These are phyloP conservation scores for Xylaria sp. DNA, from an alignment of 2,329 filamentous ascomycete species.

Conservation along the genomic window DNA sequence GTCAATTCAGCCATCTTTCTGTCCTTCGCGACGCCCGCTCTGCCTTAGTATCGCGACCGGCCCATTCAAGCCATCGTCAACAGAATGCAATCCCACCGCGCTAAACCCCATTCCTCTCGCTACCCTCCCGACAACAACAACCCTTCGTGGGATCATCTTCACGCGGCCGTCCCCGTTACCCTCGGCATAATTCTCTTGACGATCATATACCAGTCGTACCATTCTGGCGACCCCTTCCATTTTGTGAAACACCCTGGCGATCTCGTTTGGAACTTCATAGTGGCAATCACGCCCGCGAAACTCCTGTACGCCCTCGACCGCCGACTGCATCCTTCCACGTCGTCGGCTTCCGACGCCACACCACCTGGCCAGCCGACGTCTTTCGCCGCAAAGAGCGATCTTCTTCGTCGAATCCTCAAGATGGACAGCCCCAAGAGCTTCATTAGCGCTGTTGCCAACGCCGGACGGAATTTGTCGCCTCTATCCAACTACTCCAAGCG, in stretches of 20 bases:
- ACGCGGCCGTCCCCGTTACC: conserved; percentile 35
- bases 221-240: conserved; percentile 26
- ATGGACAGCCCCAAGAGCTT: conserved; percentile 49
- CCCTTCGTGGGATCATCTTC: conserved; percentile 32
- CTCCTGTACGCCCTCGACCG: conserved; percentile 53
- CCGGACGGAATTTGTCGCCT: conserved; percentile 50
- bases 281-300: conserved; percentile 51
- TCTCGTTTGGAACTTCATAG: conserved; percentile 56
- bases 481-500: conserved; percentile 45
- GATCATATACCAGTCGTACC: conserved; percentile 34
- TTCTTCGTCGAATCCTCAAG: conserved; percentile 58
- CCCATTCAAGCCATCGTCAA: conserved; percentile 3
- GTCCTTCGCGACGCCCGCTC: neutral
- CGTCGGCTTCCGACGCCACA: conserved; percentile 31
- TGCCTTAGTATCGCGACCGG: conserved; percentile 7
- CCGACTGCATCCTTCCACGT: conserved; percentile 47
- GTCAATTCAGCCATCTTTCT: neutral
- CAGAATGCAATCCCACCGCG: conserved; percentile 37
- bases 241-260: conserved; percentile 37
- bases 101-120: conserved; percentile 22
- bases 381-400: conserved; percentile 58
- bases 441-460: conserved; percentile 53
- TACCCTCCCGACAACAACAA: conserved; percentile 18
- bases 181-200: conserved; percentile 33
- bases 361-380: conserved; percentile 36